Evolutionary conservation across 2,329 filamentous ascomycete genomes (phyloP).

Genomic region (Dothistroma septosporum): DNA sequence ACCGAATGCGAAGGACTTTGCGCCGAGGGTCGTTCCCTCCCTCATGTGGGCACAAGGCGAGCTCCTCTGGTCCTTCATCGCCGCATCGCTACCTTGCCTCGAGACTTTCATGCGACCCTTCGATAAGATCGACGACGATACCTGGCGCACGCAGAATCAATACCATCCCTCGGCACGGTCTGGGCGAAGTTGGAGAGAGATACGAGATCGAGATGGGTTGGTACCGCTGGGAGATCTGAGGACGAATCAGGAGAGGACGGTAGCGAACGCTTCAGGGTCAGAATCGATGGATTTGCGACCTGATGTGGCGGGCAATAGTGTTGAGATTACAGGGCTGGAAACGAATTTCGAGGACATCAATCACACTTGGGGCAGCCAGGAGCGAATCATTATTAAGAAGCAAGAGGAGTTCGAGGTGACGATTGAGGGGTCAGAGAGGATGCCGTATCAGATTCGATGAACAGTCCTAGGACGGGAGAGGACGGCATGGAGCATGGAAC

Average conservation of each 20-base stretch:
- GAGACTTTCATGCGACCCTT: conserved; percentile 20
- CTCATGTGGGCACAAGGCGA: conserved; percentile 18
- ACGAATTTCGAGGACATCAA: conserved; percentile 2
- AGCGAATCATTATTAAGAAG: conserved; percentile 8
- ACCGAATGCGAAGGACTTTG: conserved; percentile 5
- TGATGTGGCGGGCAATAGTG: conserved; percentile 8
- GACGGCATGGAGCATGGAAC: background rate
- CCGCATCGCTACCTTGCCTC: conserved; percentile 19
- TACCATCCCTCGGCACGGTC: conserved; percentile 14
- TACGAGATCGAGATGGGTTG: conserved; percentile 1
- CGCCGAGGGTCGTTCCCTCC: conserved; percentile 8
- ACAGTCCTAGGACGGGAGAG: background rate
- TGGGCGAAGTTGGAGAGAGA: conserved; percentile 7
- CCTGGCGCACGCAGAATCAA: conserved; percentile 16
- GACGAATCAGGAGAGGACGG: background rate
- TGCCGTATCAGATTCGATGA: conserved; percentile 13
- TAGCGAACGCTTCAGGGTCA: background rate
- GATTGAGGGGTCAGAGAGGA: conserved; percentile 5
- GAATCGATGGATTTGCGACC: conserved; percentile 8
- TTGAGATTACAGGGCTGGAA: conserved; percentile 5
- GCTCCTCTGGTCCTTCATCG: conserved; percentile 21
- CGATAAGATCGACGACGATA: conserved; percentile 19
- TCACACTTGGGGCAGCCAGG: conserved; percentile 14
- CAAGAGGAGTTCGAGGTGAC: conserved; percentile 7
- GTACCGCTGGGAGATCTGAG: conserved; percentile 4